phyloP scores from a whole-genome alignment of 176 grass and related monocot species.

The Pharus latifolius region DNA sequence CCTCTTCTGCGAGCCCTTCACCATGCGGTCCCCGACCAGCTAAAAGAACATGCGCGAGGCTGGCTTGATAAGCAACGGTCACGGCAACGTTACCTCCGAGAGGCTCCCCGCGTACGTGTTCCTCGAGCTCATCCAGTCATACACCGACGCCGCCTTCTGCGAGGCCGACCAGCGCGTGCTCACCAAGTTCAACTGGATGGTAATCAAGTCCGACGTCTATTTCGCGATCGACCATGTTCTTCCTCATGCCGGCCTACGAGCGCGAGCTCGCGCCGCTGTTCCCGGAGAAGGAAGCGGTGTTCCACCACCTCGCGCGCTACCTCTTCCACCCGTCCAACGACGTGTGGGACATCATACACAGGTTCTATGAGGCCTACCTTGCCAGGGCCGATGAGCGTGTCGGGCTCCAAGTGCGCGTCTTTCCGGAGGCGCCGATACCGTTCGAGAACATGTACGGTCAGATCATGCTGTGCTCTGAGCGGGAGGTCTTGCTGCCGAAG shows the following conservation, averaged over 20 bases:
- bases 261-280: slow-evolving; percentile 49
- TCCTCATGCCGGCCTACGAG: slow-evolving; percentile 43
- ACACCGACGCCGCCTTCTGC: slow-evolving; percentile 54
- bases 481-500: slow-evolving; percentile 40
- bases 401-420: slow-evolving; percentile 54
- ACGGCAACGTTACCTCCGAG: slow-evolving; percentile 14
- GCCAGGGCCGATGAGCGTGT: slow-evolving; percentile 41
- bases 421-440: slow-evolving; percentile 24
- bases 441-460: slow-evolving; percentile 40
- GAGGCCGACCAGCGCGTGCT: slow-evolving; percentile 47
- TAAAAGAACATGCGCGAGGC: slow-evolving; percentile 40
- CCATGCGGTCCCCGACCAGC: slow-evolving; percentile 21
- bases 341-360: slow-evolving; percentile 49
- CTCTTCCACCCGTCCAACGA: slow-evolving; percentile 65
- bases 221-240: slow-evolving; percentile 49
- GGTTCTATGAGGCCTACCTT: slow-evolving; percentile 46
- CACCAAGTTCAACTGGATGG: slow-evolving; percentile 53
- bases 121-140: slow-evolving; percentile 43
- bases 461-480: slow-evolving; percentile 37
- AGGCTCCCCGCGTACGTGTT: slow-evolving; percentile 35
- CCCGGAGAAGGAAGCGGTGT: slow-evolving; percentile 52
- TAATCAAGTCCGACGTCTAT: slow-evolving; percentile 71
- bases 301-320: slow-evolving; percentile 66
- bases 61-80: neutral
- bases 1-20: slow-evolving; percentile 81